Evolutionary conservation across 352 stramenopile genomes (phyloP), one percentile per base, ranked within the genome.

Genomic region (Phytopythium aichiense): DNA sequence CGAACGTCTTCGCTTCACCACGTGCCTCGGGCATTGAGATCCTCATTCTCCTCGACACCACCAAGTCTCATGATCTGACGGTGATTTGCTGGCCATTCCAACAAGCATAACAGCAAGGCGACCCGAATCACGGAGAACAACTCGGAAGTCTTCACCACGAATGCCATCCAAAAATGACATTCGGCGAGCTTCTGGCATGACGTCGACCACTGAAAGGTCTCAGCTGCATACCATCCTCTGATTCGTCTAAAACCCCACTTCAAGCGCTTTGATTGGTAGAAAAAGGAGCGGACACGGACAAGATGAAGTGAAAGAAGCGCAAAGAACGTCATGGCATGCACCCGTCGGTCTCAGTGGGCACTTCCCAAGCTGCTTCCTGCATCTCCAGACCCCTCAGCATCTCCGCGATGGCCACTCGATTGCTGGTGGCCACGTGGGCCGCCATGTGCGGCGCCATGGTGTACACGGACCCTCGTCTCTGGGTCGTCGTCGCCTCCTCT

Each of bases 401-500:
- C 0, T 16, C 25, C 12, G 50, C 20, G 7, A 91, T 89, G 79
- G 63, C 79, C 63, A 89, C 79, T 4, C 65, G 84, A 69, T 62
- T 63, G 61, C 78, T 91, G 16, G 74, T 86, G 31, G 50, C 73
- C 64, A 77, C 79, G 53, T 89, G 79, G 81, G 65, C 80, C 61
- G 66, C 71, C 66, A 78, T 89, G 74, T 89, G 81, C 65, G 65
- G 66, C 11, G 63, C 65, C 61, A 89, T 91, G 81, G 81, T 89
- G 49, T 79, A 77, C 68, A 73, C 48, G 5, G 74, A 91, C 56
- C 76, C 78, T 48, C 74, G 73, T 7, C 73, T 89, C 5, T 91
- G 80, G 82, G 66, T 87, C 64, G 71, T 91, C 33, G 65, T 79
- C 40, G 73, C 64, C 28, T 91, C 82, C n/a, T 88, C 79, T 5